These are phyloP conservation scores for Helotiales sp. DNA, from an alignment of 2,329 filamentous ascomycete species.

Conservation along the genomic window DNA sequence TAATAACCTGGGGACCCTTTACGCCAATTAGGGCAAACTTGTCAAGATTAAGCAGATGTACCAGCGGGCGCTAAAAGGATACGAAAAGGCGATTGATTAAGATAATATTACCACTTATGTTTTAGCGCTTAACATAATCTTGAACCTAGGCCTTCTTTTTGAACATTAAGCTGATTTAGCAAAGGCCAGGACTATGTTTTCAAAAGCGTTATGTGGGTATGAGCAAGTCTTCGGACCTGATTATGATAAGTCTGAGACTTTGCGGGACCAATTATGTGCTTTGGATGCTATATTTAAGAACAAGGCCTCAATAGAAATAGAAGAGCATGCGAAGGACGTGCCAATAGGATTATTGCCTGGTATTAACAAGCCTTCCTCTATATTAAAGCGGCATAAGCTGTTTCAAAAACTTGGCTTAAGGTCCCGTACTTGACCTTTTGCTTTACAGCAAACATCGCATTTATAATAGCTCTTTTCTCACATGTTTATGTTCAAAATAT, in stretches of 20 bases:
- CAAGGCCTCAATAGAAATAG: no score
- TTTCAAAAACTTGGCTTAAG: no score
- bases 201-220: constrained; percentile 29
- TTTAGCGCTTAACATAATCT: constrained; percentile 8
- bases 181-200: constrained; percentile 34
- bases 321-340: no score
- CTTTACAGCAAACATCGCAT: no score
- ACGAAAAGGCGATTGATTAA: constrained; percentile 8
- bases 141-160: constrained; percentile 35
- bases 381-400: no score
- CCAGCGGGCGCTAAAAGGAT: constrained; percentile 17
- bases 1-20: not conserved
- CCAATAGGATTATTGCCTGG: no score
- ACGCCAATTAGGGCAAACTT: constrained; percentile 5
- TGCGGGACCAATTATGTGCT: constrained; percentile 21
- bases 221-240: no score
- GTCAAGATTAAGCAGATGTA: constrained; percentile 10
- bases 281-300: no score
- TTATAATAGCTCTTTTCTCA: no score
- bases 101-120: constrained; percentile 27
- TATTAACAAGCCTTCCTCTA: no score
- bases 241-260: constrained; percentile 22
- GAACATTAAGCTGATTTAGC: constrained; percentile 34
- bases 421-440: no score
- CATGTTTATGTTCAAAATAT: no score